Evolutionary conservation across 768 basidiomycete genomes (phyloP).

Genomic region (Pleurotus tuber-regium): DNA sequence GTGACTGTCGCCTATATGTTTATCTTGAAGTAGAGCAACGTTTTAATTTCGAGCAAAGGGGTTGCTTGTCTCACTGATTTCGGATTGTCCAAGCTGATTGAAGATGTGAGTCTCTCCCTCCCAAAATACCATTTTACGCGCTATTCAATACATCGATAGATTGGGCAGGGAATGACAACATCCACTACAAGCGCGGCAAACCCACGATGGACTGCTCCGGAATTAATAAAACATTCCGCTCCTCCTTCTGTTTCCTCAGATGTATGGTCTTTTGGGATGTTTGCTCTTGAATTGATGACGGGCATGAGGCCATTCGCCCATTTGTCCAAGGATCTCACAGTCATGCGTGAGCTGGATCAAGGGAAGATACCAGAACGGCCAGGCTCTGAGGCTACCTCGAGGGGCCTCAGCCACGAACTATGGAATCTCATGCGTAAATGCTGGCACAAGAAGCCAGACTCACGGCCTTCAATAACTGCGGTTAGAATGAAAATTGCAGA

Average conservation of each 20-base stretch:
- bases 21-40: conserved; percentile 33
- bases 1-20: background rate
- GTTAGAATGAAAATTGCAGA: conserved; percentile 26
- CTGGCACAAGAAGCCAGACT: conserved; percentile 37
- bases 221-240: conserved; percentile 30
- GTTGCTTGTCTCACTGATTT: conserved; percentile 43
- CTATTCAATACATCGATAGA: conserved; percentile 16
- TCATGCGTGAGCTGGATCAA: conserved; percentile 29
- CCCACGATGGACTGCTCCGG: conserved; percentile 41
- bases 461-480: conserved; percentile 35
- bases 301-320: conserved; percentile 18
- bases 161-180: conserved; percentile 24
- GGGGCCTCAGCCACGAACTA: conserved; percentile 35
- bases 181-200: conserved; percentile 22
- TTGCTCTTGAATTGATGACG: conserved; percentile 44
- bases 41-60: conserved; percentile 38
- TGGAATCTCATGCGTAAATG: conserved; percentile 43
- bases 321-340: conserved; percentile 20
- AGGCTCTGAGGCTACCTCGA: conserved; percentile 19
- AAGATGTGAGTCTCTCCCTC: conserved; percentile 30
- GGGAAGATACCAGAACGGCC: conserved; percentile 38
- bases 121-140: background rate
- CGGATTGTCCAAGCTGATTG: conserved; percentile 37
- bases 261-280: conserved; percentile 50
- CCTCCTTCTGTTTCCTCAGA: conserved; percentile 36